These are phyloP conservation scores for Hibiscus tridactylites DNA, from an alignment of 345 rosid species.

Conservation along the genomic window DNA sequence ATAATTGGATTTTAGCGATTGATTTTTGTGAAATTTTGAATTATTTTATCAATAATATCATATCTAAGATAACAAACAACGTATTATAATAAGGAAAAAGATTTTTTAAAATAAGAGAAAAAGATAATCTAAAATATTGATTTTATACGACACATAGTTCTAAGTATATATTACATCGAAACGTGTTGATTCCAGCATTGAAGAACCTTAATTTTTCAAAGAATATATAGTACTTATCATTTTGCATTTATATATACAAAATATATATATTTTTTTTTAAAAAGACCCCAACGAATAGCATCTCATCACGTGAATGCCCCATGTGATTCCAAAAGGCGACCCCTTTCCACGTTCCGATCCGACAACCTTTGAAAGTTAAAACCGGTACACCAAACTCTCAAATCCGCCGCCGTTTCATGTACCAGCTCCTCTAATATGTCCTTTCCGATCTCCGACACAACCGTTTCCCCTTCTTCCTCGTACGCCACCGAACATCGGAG, in stretches of 20 bases:
- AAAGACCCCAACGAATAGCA: constrained; percentile 18
- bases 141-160: not conserved
- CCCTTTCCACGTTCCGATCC: too few species aligned
- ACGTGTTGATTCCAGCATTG: too few species aligned
- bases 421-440: constrained; percentile 38
- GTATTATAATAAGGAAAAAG: not conserved
- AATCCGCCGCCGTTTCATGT: constrained; percentile 34
- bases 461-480: constrained; percentile 50
- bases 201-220: too few species aligned
- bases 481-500: constrained; percentile 10
- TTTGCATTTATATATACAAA: not conserved
- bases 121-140: not conserved
- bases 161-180: not conserved
- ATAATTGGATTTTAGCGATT: too few species aligned
- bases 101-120: not conserved
- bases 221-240: not conserved
- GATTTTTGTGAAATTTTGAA: too few species aligned
- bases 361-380: not conserved
- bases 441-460: constrained; percentile 41
- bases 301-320: constrained; percentile 69
- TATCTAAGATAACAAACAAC: not conserved
- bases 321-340: constrained; percentile 27
- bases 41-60: too few species aligned
- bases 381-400: not conserved
- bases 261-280: too few species aligned